Conservation (phyloP, 176 grass and related monocot genomes). For the Otatea glauca region DNA sequence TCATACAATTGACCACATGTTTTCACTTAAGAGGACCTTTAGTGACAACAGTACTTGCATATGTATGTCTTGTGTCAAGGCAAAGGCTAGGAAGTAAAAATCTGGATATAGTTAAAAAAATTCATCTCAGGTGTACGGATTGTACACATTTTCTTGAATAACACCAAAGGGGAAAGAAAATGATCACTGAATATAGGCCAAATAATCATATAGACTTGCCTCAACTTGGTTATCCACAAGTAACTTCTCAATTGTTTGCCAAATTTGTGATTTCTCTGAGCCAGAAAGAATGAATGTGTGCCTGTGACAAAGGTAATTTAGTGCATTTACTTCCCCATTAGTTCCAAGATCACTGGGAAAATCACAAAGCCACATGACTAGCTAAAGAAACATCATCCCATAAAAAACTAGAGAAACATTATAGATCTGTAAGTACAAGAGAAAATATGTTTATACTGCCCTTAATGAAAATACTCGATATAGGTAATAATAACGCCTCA, state of each 20-base stretch:
- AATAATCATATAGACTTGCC: constrained; percentile 68
- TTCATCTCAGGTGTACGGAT: not conserved
- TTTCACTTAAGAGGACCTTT: constrained; percentile 21
- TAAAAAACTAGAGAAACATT: not conserved
- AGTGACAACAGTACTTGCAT: constrained; percentile 9
- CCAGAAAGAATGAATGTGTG: constrained; percentile 85
- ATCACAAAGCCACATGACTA: not conserved
- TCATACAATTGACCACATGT: constrained; percentile 12
- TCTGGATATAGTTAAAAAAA: not conserved
- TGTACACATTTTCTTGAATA: not conserved
- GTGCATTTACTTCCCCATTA: constrained; percentile 22
- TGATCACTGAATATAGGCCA: constrained; percentile 3
- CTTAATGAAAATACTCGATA: constrained; percentile 2
- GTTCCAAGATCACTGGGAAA: constrained; percentile 15
- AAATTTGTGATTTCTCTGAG: constrained; percentile 81
- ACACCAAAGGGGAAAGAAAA: not conserved
- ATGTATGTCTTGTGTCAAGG: constrained; percentile 1
- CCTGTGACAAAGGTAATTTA: constrained; percentile 55
- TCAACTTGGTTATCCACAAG: constrained; percentile 98
- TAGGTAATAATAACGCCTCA: constrained; percentile 10
- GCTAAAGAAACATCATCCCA: not conserved
- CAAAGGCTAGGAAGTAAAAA: constrained; percentile 11
- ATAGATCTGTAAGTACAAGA: not conserved
- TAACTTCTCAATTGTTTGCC: constrained; percentile 83
- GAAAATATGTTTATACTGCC: constrained; percentile 1